Base-by-base conservation (phyloP, 1,284 basidiomycete species). In the Cryptococcus sp. region DNA sequence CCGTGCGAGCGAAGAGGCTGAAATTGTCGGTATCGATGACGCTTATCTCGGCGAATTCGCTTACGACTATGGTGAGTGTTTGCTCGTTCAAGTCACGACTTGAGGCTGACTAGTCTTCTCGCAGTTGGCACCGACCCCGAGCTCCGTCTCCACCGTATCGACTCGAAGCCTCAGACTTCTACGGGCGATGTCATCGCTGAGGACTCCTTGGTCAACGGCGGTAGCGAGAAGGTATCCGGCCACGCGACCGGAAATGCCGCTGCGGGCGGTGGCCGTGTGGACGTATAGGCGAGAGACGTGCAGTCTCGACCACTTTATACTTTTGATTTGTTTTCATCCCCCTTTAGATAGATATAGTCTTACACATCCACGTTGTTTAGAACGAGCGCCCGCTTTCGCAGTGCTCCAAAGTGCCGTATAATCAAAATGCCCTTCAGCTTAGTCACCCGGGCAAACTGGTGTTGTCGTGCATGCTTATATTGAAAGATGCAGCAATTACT, bases 21-120 rank as follows among this genome's bases (percentile, higher is more conserved):
- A 98, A 82, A 88, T 93, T 61, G 81, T 97, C 59, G 95, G 95
- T 63, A 87, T 96, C 63, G 95, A 98, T 76, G 91, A 96, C 72
- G 85, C 87, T 15, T 90, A 94, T 81, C 88, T 96, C 83, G 94
- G 94, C 70, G 94, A 97, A 80, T 92, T 87, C 68, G 89, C 89
- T n/a, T 92, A 93, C 75, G 90, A 93, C 80, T 93, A 91, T 68
- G 89, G 90, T 59, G 87, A 86, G 16, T 61, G 20, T 46, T 23
- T 50, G 23, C 10, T 25, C 20, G 10, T 44, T 44, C 16, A 10
- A 13, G 22, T 8, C 27, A 23, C 39, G 50, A 51, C 13, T n/a
- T 51, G 38, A 15, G 7, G 23, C 41, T 56, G 40, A 55, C 47
- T 44, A 20, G 47, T 22, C 50, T 7, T n/a, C 31, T 20, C 19